These are phyloP conservation scores for Gleditsia sinensis DNA, from an alignment of 306 rosid species.

Conservation along the genomic window DNA sequence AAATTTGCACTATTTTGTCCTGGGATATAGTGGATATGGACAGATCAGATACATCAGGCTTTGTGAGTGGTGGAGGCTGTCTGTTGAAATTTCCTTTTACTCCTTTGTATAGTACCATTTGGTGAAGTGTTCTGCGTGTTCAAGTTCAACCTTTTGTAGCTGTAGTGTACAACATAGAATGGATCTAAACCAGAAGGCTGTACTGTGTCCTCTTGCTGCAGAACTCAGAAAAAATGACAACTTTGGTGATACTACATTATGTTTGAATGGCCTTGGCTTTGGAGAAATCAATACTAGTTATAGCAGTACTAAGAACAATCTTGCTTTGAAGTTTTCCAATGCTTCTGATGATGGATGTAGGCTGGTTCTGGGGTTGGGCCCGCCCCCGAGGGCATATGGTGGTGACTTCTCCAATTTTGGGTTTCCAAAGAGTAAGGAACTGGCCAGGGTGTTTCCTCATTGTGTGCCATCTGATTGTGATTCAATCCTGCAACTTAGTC, in stretches of 20 bases:
- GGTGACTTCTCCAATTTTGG: conserved; percentile 50
- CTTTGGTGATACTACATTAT: conserved; percentile 69
- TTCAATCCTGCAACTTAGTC: conserved; percentile 8
- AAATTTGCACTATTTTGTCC: conserved; percentile 33
- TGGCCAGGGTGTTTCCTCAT: conserved; percentile 42
- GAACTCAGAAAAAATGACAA: conserved; percentile 53
- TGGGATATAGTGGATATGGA: conserved; percentile 56
- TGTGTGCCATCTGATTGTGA: conserved; percentile 23
- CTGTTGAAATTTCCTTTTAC: conserved; percentile 41
- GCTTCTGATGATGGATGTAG: conserved; percentile 81
- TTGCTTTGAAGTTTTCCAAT: conserved; percentile 50
- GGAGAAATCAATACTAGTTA: conserved; percentile 57
- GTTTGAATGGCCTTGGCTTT: conserved; percentile 68
- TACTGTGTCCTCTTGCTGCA: conserved; percentile 56
- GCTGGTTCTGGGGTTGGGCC: conserved; percentile 95
- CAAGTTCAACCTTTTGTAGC: conserved; percentile 47
- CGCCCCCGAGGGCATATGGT: conserved; percentile 77
- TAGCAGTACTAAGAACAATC: conserved; percentile 44
- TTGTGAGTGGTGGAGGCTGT: conserved; percentile 80
- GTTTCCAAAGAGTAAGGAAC: conserved; percentile 51
- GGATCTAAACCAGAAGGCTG: conserved; percentile 77
- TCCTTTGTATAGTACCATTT: conserved; percentile 37
- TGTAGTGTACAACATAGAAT: conserved; percentile 50
- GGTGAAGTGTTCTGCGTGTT: conserved; percentile 51
- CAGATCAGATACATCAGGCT: conserved; percentile 89